Base-by-base conservation (phyloP, 257 asterid species). In the Solanum microdontum region DNA sequence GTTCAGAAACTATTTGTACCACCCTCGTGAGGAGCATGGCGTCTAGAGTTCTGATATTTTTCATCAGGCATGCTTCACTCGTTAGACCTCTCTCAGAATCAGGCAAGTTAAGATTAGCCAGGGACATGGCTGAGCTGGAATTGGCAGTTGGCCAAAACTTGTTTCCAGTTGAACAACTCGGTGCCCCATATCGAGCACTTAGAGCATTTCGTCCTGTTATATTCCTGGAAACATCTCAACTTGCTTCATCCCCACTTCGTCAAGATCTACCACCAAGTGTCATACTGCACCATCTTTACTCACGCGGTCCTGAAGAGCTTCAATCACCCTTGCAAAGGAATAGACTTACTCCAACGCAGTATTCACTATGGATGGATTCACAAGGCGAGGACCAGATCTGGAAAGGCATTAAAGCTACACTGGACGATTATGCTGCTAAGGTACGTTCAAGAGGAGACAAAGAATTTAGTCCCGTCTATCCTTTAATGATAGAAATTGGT, bases 311-410 rank as follows among this genome's bases (percentile, higher is more conserved):
- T 2, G 98, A 97, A 24, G 98, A 97, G 79, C 89, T 97, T 84
- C 97, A 88, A 86, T 97, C 99, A 23, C 99, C 99, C n/a, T 73
- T 97, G 84, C 98, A 97, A 58, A 92, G 98, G 70, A 97, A 97
- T 90, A 92, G 91, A 84, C 98, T 97, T 24, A 94, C 99, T 23
- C 98, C 99, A 30, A 86, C 89, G 14, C 98, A 95, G 87, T 97
- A 97, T 77, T 97, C 99, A 4, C 85, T 97, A 70, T 97, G 99
- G 99, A 89, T 97, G 95, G 99, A 96, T 85, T 95, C 98, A 15
- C 98, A 96, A 84, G 98, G 99, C 72, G 99, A 97, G 85, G 99
- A 95, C 88, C 99, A 97, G 92, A 92, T 97, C 68, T 97, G 99
- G 99, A 96, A 90, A 92, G 99, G 98, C 48, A 77, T 97, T 32